A percentile compares a stretch with the other conserved stretches of the same genome.
These are phyloP conservation scores for Fusarium pseudograminearum DNA, from an alignment of 2,329 filamentous ascomycete genomes.

Conservation along the genomic window DNA sequence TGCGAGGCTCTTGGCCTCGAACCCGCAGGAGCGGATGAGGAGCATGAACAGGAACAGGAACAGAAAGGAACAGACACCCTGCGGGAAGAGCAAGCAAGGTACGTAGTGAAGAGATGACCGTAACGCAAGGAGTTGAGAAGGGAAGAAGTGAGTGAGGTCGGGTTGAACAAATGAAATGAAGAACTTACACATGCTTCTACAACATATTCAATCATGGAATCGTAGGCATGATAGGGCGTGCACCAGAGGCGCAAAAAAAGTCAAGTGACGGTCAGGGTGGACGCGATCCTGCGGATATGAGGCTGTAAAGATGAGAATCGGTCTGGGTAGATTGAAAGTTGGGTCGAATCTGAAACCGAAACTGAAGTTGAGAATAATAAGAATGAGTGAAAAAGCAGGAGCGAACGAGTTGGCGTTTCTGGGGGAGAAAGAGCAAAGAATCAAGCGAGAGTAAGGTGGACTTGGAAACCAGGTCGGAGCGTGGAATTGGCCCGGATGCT, in stretches of 20 bases:
- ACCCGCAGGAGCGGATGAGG: slow-evolving; percentile 36
- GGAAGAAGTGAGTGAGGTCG: slow-evolving; percentile 2
- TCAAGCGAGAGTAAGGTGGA: slow-evolving; percentile 44
- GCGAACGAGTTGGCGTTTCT: slow-evolving; percentile 32
- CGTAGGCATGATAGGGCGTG: slow-evolving; percentile 52
- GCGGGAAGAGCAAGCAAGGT: slow-evolving; percentile 19
- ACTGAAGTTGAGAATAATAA: slow-evolving; percentile 12
- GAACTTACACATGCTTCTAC: slow-evolving; percentile 59
- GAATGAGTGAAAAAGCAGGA: slow-evolving; percentile 39
- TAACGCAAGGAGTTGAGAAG: neutral
- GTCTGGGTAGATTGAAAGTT: neutral
- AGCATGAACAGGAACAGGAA: slow-evolving; percentile 32
- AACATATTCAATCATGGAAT: slow-evolving; percentile 54
- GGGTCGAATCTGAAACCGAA: neutral
- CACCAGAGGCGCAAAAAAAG: slow-evolving; percentile 47
- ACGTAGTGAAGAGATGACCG: slow-evolving; percentile 10
- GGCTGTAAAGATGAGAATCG: slow-evolving; percentile 33
- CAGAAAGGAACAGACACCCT: slow-evolving; percentile 24
- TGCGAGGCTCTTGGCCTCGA: slow-evolving; percentile 46
- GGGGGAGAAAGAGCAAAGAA: slow-evolving; percentile 36
- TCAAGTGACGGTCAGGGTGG: slow-evolving; percentile 36
- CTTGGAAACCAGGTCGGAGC: slow-evolving; percentile 29
- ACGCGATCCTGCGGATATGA: slow-evolving; percentile 20
- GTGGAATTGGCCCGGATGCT: slow-evolving; percentile 37
- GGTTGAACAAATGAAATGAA: slow-evolving; percentile 1